Evolutionary conservation across 2,329 filamentous ascomycete species (phyloP).

Genomic region (Hirsutella thompsonii): DNA sequence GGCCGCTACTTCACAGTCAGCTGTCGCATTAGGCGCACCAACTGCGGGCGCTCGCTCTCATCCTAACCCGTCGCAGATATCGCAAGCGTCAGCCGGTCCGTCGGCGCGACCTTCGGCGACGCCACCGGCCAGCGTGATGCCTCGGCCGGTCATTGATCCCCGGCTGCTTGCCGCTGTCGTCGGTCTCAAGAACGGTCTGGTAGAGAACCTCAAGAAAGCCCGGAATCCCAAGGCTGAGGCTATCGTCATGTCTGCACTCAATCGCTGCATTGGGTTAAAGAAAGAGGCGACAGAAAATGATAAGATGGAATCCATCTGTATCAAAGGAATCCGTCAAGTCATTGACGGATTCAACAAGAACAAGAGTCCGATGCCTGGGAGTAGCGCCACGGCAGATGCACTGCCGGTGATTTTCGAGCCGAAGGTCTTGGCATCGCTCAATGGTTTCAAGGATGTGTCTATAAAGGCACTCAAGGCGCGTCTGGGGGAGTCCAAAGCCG

Average conservation of each 20-base stretch:
- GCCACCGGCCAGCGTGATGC: constrained; percentile 12
- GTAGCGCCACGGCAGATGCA: constrained; percentile 6
- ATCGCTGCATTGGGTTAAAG: constrained; percentile 35
- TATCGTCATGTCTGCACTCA: constrained; percentile 39
- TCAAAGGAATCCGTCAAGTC: constrained; percentile 28
- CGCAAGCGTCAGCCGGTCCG: background rate
- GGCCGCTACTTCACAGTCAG: constrained; percentile 1
- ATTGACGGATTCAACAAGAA: constrained; percentile 28
- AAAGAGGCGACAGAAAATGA: constrained; percentile 29
- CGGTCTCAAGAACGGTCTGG: constrained; percentile 32
- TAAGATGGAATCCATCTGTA: constrained; percentile 32
- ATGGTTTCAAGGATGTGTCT: constrained; percentile 32
- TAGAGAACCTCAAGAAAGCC: constrained; percentile 30
- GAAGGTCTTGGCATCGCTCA: constrained; percentile 26
- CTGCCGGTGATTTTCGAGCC: constrained; percentile 20
- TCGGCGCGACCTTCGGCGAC: constrained; percentile 9
- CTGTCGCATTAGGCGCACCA: constrained; percentile 7
- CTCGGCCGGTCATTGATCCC: constrained; percentile 28
- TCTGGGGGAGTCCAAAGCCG: constrained; percentile 27
- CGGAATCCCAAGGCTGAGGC: constrained; percentile 29
- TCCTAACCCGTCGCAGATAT: constrained; percentile 3
- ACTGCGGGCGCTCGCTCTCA: constrained; percentile 8
- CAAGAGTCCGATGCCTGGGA: constrained; percentile 20
- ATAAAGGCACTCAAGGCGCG: constrained; percentile 26
- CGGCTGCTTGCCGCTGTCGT: constrained; percentile 28